phyloP scores from a whole-genome alignment of 2,329 filamentous ascomycete genomes.

The Sporothrix schenckii region DNA sequence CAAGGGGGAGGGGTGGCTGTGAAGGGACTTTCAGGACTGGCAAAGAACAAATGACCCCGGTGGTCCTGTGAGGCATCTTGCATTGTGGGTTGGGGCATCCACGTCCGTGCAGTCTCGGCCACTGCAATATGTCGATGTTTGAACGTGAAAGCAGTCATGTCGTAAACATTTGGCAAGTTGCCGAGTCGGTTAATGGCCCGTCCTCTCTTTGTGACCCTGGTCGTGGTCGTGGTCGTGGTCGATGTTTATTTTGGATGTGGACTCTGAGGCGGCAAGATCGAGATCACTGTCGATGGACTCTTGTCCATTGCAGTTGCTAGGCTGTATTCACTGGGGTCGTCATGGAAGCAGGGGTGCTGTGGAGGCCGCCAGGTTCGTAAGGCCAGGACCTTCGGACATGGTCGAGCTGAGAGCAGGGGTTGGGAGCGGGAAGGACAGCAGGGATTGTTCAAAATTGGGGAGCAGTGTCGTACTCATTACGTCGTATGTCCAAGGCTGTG shows the following conservation, averaged over 20 bases:
- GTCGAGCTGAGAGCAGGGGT: slow-evolving; percentile 16
- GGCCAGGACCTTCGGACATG: not conserved
- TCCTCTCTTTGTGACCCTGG: not conserved
- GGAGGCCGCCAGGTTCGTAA: not conserved
- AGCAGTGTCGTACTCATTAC: not conserved
- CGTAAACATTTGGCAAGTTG: no score
- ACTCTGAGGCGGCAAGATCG: not conserved
- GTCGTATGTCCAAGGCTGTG: not conserved
- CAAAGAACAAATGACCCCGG: no score
- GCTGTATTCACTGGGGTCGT: no score
- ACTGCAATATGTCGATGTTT: no score
- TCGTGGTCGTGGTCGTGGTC: not conserved
- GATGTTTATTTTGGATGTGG: not conserved
- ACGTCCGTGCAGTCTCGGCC: no score
- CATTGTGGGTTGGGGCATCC: no score
- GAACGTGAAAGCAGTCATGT: no score
- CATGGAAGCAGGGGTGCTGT: no score
- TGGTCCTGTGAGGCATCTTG: no score
- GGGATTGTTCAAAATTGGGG: slow-evolving; percentile 15
- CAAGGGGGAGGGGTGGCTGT: not conserved
- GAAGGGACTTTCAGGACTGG: no score
- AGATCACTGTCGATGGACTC: not conserved
- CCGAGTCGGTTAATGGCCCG: not conserved
- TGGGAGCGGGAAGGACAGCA: slow-evolving; percentile 18
- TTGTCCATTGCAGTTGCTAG: no score